Percentiles rank a stretch among this genome's conserved stretches.
phyloP scores from a whole-genome alignment of 108 stramenopile species.

The Pseudonitzschia delicatissima region DNA sequence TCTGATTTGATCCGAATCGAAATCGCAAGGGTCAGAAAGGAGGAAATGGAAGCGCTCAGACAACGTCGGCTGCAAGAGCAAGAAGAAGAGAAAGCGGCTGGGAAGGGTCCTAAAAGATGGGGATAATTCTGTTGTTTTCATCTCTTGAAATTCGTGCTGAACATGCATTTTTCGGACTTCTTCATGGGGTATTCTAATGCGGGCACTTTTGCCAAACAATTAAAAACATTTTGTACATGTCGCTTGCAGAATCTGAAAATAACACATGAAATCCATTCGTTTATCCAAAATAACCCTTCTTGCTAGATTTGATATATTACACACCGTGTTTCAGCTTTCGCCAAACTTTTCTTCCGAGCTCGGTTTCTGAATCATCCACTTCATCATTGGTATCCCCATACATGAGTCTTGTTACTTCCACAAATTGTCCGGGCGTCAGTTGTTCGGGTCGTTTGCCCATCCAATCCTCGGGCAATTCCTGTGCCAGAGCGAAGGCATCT shows the following conservation, averaged over 20 bases:
- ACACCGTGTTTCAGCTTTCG: conserved; percentile 88
- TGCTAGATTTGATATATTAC: no score
- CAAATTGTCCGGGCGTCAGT: conserved; percentile 89
- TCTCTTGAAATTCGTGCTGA: no score
- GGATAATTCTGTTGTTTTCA: background rate
- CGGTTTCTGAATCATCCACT: conserved; percentile 18
- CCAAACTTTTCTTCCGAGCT: conserved; percentile 85
- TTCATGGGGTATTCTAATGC: no score
- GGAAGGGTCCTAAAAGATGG: no score
- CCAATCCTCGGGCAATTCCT: conserved; percentile 83
- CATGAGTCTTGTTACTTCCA: conserved; percentile 85
- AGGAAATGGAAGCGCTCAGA: conserved; percentile 50
- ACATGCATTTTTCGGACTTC: no score
- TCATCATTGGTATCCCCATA: conserved; percentile 48
- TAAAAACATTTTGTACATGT: no score
- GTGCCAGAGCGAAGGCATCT: conserved; percentile 67
- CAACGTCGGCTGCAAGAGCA: conserved; percentile 34
- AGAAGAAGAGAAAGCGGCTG: conserved; percentile 15
- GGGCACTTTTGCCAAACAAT: no score
- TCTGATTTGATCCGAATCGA: conserved; percentile 66
- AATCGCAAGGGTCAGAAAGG: conserved; percentile 59
- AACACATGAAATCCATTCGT: background rate
- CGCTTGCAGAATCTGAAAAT: background rate
- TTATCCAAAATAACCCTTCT: background rate
- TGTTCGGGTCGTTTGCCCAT: conserved; percentile 88